phyloP scores from a whole-genome alignment of 164 flowering plant genomes.

The Dillenia suffruticosa region DNA sequence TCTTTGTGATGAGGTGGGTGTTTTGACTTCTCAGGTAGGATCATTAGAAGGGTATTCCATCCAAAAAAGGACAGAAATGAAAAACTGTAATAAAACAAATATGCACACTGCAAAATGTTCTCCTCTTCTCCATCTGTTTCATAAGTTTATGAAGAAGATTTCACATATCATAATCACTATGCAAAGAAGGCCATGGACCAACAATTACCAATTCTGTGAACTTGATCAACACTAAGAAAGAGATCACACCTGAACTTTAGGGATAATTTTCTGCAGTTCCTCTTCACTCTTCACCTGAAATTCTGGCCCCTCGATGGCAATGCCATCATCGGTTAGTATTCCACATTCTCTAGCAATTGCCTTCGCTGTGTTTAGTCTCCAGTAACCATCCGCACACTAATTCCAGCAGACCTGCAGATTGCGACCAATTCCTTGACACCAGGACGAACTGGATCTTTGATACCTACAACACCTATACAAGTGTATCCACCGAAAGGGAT shows the following conservation, averaged over 20 bases:
- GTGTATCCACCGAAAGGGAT: slow-evolving; percentile 74
- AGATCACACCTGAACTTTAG: slow-evolving; percentile 69
- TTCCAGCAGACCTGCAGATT: slow-evolving; percentile 87
- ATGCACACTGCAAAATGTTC: too few species aligned
- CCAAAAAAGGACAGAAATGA: too few species aligned
- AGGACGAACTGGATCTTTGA: slow-evolving; percentile 96
- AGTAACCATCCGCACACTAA: slow-evolving; percentile 91
- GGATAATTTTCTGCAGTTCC: slow-evolving; percentile 70
- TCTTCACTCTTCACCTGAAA: slow-evolving; percentile 73
- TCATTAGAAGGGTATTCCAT: too few species aligned
- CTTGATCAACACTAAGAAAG: neutral
- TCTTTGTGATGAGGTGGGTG: too few species aligned
- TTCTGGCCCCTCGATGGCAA: slow-evolving; percentile 93
- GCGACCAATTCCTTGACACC: slow-evolving; percentile 96
- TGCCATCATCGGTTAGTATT: slow-evolving; percentile 77
- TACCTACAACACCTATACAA: slow-evolving; percentile 86
- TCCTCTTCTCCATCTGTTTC: too few species aligned
- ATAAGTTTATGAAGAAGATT: too few species aligned
- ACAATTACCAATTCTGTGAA: too few species aligned
- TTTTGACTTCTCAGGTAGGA: too few species aligned
- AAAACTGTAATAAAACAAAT: too few species aligned
- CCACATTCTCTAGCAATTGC: slow-evolving; percentile 99
- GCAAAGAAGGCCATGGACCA: too few species aligned
- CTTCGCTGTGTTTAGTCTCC: slow-evolving; percentile 91
- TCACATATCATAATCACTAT: too few species aligned